These are phyloP conservation scores for Sphaerulina populicola DNA, from an alignment of 2,329 filamentous ascomycete genomes.

Conservation along the genomic window DNA sequence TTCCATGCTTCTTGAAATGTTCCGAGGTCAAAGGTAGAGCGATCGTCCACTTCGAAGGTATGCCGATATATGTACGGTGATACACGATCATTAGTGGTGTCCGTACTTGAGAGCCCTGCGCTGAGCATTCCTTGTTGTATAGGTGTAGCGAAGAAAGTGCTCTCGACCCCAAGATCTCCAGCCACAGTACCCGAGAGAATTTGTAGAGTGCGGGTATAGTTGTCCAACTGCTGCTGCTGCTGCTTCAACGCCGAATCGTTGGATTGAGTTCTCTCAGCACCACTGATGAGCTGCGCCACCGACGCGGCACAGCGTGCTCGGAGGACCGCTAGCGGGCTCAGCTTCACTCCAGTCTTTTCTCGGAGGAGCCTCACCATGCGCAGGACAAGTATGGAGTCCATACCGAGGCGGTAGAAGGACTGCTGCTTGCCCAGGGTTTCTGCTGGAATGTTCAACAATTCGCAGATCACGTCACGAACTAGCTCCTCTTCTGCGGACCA, in stretches of 20 bases:
- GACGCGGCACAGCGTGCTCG: neutral
- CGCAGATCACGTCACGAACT: neutral
- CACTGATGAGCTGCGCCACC: neutral
- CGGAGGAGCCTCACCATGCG: neutral
- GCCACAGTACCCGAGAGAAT: neutral
- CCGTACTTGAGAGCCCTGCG: neutral
- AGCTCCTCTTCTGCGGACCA: neutral
- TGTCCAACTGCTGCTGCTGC: neutral
- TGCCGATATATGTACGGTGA: neutral
- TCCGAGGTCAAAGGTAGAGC: neutral
- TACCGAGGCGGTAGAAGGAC: slow-evolving; percentile 5
- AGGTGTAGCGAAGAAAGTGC: neutral
- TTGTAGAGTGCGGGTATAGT: neutral
- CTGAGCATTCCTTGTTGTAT: neutral
- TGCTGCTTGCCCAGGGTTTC: neutral
- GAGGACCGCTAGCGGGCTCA: neutral
- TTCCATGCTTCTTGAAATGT: neutral
- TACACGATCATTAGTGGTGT: neutral
- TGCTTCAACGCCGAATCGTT: neutral
- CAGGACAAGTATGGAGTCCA: slow-evolving; percentile 4
- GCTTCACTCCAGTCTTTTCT: neutral
- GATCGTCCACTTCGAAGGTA: neutral
- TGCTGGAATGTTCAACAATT: neutral
- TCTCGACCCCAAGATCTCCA: neutral
- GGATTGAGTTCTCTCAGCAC: neutral